Evolutionary conservation across 768 basidiomycete species (phyloP).

Genomic region (Macrocybe gigantea): DNA sequence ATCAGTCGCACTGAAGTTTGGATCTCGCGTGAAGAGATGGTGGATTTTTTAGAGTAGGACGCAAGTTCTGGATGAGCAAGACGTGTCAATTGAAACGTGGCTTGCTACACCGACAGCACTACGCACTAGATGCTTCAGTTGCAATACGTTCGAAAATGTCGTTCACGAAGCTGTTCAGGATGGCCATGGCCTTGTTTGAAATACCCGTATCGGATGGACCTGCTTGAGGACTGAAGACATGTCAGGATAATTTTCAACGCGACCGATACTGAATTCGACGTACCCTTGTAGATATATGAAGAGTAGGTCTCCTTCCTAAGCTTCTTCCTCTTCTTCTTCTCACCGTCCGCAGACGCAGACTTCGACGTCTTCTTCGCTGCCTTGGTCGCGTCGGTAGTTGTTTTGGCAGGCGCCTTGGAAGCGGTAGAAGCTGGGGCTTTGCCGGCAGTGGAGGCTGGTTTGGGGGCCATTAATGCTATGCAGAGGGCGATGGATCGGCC

Average conservation of each 20-base stretch:
- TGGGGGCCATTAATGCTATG: conserved; percentile 59
- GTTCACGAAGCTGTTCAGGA: conserved; percentile 89
- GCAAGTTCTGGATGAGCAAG: conserved; percentile 65
- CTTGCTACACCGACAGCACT: not conserved
- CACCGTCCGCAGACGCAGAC: conserved; percentile 52
- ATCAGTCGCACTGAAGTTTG: conserved; percentile 95
- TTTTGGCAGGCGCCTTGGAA: conserved; percentile 70
- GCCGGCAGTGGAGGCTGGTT: conserved; percentile 77
- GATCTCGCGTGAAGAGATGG: conserved; percentile 97
- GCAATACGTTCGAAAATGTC: conserved; percentile 94
- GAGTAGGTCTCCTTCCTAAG: conserved; percentile 88
- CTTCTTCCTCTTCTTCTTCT: conserved; percentile 90
- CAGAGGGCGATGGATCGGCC: conserved; percentile 6
- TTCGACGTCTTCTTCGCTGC: conserved; percentile 77
- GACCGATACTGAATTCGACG: conserved; percentile 10
- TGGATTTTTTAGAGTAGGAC: conserved; percentile 97
- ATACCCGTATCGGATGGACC: conserved; percentile 98
- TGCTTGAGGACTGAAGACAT: conserved; percentile 78
- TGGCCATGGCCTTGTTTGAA: conserved; percentile 95
- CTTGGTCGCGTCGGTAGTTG: conserved; percentile 51
- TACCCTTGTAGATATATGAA: conserved; percentile 93
- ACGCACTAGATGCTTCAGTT: conserved; percentile 79
- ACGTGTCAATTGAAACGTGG: not conserved
- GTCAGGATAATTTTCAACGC: not conserved
- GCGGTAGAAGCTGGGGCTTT: conserved; percentile 68